These are phyloP conservation scores for Alternaria tenuissima DNA, from an alignment of 2,329 filamentous ascomycete genomes.

Conservation along the genomic window DNA sequence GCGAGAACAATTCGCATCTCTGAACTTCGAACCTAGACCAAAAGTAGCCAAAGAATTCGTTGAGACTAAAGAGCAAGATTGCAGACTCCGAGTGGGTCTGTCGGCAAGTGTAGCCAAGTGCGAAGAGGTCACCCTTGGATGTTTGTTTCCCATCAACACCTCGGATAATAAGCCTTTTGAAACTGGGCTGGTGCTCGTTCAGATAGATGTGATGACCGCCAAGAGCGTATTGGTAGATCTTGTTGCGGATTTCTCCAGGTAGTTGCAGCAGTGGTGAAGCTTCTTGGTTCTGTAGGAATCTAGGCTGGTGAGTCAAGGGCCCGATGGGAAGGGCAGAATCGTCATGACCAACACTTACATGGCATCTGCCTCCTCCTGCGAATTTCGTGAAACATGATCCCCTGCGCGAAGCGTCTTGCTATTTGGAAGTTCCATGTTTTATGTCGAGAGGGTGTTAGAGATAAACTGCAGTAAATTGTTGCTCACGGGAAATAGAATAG, in stretches of 20 bases:
- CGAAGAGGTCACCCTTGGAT: neutral
- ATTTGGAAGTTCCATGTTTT: neutral
- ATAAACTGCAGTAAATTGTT: too few relatives aligned
- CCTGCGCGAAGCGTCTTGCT: neutral
- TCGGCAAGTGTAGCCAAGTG: neutral
- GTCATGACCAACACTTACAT: neutral
- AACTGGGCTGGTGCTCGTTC: neutral
- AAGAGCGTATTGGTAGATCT: neutral
- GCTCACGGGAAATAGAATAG: neutral
- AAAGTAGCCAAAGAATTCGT: neutral
- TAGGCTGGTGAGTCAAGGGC: neutral
- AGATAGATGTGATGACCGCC: neutral
- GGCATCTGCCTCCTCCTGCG: neutral
- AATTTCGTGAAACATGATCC: neutral
- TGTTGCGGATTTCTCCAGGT: constrained; percentile 1
- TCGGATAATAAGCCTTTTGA: neutral
- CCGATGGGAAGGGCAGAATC: neutral
- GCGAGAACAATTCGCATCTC: neutral
- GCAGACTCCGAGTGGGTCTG: constrained; percentile 1
- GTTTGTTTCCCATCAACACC: neutral
- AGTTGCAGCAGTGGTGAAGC: neutral
- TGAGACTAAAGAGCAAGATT: neutral
- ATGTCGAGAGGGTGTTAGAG: neutral
- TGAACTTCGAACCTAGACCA: neutral
- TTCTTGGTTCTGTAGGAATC: neutral